Evolutionary conservation across 2,329 filamentous ascomycete species (phyloP).

Genomic region (Venturia asperata): DNA sequence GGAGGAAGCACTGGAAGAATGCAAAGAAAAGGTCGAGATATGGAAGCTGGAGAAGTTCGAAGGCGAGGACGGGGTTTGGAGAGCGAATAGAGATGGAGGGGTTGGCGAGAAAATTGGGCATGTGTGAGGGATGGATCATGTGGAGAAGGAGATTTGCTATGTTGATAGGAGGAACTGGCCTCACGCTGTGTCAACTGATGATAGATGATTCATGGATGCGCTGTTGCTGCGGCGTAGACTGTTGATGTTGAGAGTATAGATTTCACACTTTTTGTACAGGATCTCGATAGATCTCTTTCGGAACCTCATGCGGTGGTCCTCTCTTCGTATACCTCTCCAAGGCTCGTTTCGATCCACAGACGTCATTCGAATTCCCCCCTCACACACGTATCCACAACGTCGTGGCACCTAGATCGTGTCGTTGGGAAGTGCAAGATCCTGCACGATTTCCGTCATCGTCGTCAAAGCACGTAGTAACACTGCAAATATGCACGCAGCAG

Average conservation of each 20-base stretch:
- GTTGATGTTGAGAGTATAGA: not conserved
- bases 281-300: not conserved
- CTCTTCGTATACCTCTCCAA: not conserved
- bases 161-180: no score
- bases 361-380: not conserved
- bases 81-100: conserved; percentile 78
- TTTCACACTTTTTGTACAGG: not conserved
- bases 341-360: not conserved
- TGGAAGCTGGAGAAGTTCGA: conserved; percentile 92
- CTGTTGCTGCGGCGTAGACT: not conserved
- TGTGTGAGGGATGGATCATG: no score
- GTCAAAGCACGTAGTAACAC: not conserved
- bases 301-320: not conserved
- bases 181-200: not conserved
- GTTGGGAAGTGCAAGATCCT: not conserved
- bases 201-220: not conserved
- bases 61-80: conserved; percentile 72
- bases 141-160: no score
- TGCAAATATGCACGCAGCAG: not conserved
- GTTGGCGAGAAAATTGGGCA: conserved; percentile 8
- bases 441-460: not conserved
- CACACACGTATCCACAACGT: conserved; percentile 3
- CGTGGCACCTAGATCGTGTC: not conserved
- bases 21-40: conserved; percentile 83
- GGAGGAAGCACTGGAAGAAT: conserved; percentile 80